Percentiles rank a stretch among this genome's conserved stretches.
Conservation (phyloP, 306 rosid genomes). For the Begonia loranthoides region DNA sequence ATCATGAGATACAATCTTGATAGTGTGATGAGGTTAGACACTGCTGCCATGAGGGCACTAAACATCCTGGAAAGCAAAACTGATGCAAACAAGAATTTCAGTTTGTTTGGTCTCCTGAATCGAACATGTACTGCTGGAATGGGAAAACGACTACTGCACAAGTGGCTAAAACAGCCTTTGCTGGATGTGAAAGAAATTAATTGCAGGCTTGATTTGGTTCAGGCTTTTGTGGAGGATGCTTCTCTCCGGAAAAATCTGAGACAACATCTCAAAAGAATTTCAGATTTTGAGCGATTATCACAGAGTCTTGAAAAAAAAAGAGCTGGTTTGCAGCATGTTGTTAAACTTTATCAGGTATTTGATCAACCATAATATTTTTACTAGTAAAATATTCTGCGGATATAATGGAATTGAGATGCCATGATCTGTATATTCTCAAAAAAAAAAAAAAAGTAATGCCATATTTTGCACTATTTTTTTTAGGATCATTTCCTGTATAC, state of each 20-base stretch:
- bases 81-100: slow-evolving; percentile 93
- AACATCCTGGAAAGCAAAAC: slow-evolving; percentile 84
- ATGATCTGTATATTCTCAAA: too few species aligned
- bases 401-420: too few species aligned
- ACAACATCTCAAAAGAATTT: slow-evolving; percentile 82
- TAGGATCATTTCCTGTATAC: too few species aligned
- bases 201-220: slow-evolving; percentile 75
- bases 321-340: slow-evolving; percentile 84
- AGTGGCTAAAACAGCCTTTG: slow-evolving; percentile 96
- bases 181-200: slow-evolving; percentile 66
- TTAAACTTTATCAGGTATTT: slow-evolving; percentile 85
- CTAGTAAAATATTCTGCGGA: too few species aligned
- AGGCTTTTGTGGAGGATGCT: slow-evolving; percentile 87
- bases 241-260: slow-evolving; percentile 70
- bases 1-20: slow-evolving; percentile 69
- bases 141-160: slow-evolving; percentile 86
- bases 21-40: slow-evolving; percentile 80
- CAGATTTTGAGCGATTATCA: slow-evolving; percentile 75
- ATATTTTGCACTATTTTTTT: too few species aligned
- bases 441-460: too few species aligned
- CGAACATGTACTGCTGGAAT: slow-evolving; percentile 98
- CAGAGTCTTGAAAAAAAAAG: slow-evolving; percentile 68
- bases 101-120: slow-evolving; percentile 91
- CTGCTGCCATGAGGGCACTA: slow-evolving; percentile 89
- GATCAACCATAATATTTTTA: too few species aligned